These are phyloP conservation scores for Fusarium praegraminearum DNA, from an alignment of 2,329 filamentous ascomycete genomes.

Conservation along the genomic window DNA sequence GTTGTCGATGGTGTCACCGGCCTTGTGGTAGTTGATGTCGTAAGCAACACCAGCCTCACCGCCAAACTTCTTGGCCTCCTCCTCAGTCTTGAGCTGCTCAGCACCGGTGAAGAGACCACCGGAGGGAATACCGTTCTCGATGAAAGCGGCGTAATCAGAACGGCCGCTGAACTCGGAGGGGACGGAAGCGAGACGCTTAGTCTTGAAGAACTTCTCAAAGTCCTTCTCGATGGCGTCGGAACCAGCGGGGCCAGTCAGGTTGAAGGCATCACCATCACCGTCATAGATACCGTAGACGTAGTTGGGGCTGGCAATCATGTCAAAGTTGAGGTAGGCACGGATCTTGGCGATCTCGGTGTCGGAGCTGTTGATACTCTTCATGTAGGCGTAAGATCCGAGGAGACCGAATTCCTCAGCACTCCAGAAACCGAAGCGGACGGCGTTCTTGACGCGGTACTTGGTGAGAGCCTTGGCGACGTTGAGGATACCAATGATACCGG, in stretches of 20 bases:
- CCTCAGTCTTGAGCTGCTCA: conserved; percentile 71
- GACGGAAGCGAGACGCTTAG: conserved; percentile 63
- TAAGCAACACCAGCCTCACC: conserved; percentile 66
- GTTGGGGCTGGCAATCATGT: conserved; percentile 67
- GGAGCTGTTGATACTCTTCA: conserved; percentile 55
- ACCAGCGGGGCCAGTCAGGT: conserved; percentile 65
- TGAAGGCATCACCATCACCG: conserved; percentile 70
- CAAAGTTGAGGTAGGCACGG: conserved; percentile 67
- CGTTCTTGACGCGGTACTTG: conserved; percentile 61
- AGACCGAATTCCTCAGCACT: conserved; percentile 64
- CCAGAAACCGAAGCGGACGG: conserved; percentile 64
- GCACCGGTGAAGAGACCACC: conserved; percentile 78
- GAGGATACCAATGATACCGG: conserved; percentile 63
- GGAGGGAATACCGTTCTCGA: conserved; percentile 72
- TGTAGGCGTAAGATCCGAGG: conserved; percentile 63
- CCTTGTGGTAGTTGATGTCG: conserved; percentile 61
- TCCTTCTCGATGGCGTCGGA: conserved; percentile 70
- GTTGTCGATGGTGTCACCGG: conserved; percentile 57
- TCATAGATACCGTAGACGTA: conserved; percentile 68
- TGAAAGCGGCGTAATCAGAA: conserved; percentile 76
- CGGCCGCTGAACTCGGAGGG: conserved; percentile 74
- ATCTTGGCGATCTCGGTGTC: conserved; percentile 63
- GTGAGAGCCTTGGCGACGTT: conserved; percentile 59
- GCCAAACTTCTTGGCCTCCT: conserved; percentile 70
- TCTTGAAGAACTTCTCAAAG: conserved; percentile 67